Percentiles rank a stretch among this genome's conserved stretches.
These are phyloP conservation scores for Podospora anserina DNA, from an alignment of 495 filamentous ascomycete genomes.

Conservation along the genomic window DNA sequence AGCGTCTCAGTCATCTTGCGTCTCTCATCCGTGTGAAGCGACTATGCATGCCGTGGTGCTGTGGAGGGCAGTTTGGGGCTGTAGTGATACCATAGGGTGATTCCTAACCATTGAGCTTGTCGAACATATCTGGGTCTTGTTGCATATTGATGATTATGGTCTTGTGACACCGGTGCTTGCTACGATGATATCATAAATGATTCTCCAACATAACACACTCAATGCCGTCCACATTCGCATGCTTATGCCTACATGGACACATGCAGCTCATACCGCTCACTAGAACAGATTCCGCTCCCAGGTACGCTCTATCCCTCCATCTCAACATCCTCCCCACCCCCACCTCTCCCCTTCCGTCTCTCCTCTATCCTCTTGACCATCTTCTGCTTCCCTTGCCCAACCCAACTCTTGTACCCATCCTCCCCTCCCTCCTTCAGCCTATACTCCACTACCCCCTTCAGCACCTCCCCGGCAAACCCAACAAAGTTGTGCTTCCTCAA, in stretches of 20 bases:
- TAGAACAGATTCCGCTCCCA: no score
- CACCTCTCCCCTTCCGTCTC: slow-evolving; percentile 36
- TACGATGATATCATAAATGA: neutral
- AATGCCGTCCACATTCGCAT: no score
- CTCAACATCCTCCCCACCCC: slow-evolving; percentile 42
- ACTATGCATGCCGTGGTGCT: neutral
- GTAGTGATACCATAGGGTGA: neutral
- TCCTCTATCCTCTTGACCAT: slow-evolving; percentile 63
- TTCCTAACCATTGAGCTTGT: neutral
- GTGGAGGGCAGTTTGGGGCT: neutral
- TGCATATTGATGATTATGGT: neutral
- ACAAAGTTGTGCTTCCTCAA: slow-evolving; percentile 93
- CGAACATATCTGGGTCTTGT: neutral
- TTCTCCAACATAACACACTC: neutral
- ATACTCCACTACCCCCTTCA: slow-evolving; percentile 73
- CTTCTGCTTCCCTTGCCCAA: slow-evolving; percentile 70
- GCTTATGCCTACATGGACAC: no score
- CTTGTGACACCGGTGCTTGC: neutral
- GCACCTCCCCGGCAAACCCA: slow-evolving; percentile 85
- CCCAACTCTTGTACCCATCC: slow-evolving; percentile 71
- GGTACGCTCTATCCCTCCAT: slow-evolving; percentile 36
- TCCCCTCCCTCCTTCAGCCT: slow-evolving; percentile 66
- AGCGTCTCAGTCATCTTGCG: slow-evolving; percentile 8
- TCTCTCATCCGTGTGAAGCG: neutral
- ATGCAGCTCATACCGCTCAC: no score